Percentiles rank a stretch among this genome's conserved stretches.
Evolutionary conservation across 2,329 filamentous ascomycete species (phyloP).

Genomic region (Hymenoscyphus occultus): DNA sequence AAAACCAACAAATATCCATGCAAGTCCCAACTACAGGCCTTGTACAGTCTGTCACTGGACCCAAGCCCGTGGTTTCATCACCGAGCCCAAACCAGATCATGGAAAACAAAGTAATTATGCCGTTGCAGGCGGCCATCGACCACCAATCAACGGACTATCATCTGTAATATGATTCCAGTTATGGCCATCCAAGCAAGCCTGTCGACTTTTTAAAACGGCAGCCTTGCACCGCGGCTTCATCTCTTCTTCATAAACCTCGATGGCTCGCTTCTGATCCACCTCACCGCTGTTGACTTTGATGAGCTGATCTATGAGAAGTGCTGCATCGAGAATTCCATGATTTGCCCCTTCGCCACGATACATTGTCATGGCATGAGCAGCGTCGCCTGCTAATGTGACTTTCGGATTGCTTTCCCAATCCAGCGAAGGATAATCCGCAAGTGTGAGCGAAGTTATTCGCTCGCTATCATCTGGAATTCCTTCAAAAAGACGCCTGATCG

Average conservation of each 20-base stretch:
- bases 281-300: conserved; percentile 16
- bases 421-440: conserved; percentile 38
- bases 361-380: conserved; percentile 39
- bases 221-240: conserved; percentile 44
- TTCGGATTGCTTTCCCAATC: conserved; percentile 31
- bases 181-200: conserved; percentile 54
- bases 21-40: not conserved
- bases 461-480: conserved; percentile 44
- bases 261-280: conserved; percentile 38
- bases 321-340: conserved; percentile 52
- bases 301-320: conserved; percentile 42
- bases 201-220: conserved; percentile 49
- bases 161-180: conserved; percentile 45
- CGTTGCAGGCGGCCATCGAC: conserved; percentile 11
- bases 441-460: conserved; percentile 31
- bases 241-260: conserved; percentile 45
- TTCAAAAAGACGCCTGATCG: conserved; percentile 43
- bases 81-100: not conserved
- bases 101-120: conserved; percentile 7
- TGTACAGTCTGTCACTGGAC: not conserved
- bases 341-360: conserved; percentile 57
- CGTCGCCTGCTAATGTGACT: conserved; percentile 36
- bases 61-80: not conserved
- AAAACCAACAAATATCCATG: not conserved
- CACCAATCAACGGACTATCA: conserved; percentile 42